Evolutionary conservation across 2,329 filamentous ascomycete genomes (phyloP).

Genomic region (Verticillium nonalfalfae): DNA sequence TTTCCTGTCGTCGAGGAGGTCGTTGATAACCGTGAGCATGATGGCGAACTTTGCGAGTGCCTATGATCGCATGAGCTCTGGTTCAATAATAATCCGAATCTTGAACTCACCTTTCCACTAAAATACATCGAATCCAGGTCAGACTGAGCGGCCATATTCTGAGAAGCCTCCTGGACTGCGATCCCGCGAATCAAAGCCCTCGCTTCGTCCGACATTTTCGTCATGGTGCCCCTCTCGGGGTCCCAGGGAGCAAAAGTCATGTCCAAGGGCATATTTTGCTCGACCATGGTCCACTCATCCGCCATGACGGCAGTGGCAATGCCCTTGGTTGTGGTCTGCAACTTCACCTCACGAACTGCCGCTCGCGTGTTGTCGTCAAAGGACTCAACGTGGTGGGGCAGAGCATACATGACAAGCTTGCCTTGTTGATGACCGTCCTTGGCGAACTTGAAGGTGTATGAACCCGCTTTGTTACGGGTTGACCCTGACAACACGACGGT

Average conservation of each 20-base stretch:
- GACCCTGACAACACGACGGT: slow-evolving; percentile 59
- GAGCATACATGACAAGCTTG: slow-evolving; percentile 73
- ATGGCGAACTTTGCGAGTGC: slow-evolving; percentile 70
- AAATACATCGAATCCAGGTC: slow-evolving; percentile 88
- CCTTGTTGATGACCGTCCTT: slow-evolving; percentile 58
- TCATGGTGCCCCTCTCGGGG: slow-evolving; percentile 40
- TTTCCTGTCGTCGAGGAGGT: slow-evolving; percentile 52
- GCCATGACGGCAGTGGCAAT: slow-evolving; percentile 65
- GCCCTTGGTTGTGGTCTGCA: slow-evolving; percentile 84
- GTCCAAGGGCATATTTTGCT: slow-evolving; percentile 61
- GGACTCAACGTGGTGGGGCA: slow-evolving; percentile 78
- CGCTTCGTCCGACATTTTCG: slow-evolving; percentile 42
- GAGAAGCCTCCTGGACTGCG: slow-evolving; percentile 66
- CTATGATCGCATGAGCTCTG: slow-evolving; percentile 23
- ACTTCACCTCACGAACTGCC: slow-evolving; percentile 45
- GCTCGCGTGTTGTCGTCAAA: slow-evolving; percentile 56
- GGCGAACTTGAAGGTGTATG: slow-evolving; percentile 68
- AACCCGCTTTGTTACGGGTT: slow-evolving; percentile 51
- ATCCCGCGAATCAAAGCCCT: slow-evolving; percentile 53
- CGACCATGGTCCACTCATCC: slow-evolving; percentile 71
- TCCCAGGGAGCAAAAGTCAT: slow-evolving; percentile 80
- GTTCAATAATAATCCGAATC: neutral
- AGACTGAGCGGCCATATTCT: slow-evolving; percentile 67
- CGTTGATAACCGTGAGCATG: slow-evolving; percentile 58
- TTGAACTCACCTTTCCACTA: slow-evolving; percentile 64